phyloP scores from a whole-genome alignment of 768 basidiomycete species.

The Boletus barrowsii region DNA sequence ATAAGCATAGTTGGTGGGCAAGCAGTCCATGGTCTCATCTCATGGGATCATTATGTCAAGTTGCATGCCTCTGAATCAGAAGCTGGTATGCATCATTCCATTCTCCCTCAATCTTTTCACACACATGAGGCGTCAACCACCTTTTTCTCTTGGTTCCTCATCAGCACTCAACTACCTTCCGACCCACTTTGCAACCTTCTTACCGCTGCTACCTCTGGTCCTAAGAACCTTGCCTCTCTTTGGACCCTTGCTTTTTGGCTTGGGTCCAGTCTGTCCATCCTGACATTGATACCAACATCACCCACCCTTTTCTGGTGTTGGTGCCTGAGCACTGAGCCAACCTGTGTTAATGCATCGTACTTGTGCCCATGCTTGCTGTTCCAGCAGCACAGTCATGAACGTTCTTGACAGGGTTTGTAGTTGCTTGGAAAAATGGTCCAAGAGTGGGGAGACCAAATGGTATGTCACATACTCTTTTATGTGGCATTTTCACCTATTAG shows the following conservation, averaged over 20 bases:
- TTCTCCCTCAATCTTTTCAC: slow-evolving; percentile 21
- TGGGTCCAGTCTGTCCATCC: slow-evolving; percentile 46
- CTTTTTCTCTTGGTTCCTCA: slow-evolving; percentile 14
- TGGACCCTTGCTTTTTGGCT: slow-evolving; percentile 85
- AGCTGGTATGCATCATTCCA: slow-evolving; percentile 54
- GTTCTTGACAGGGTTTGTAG: slow-evolving; percentile 51
- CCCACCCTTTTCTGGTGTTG: slow-evolving; percentile 20
- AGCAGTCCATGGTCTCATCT: slow-evolving; percentile 78
- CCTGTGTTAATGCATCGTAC: slow-evolving; percentile 10
- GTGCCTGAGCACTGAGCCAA: slow-evolving; percentile 11
- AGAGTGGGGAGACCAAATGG: slow-evolving; percentile 64
- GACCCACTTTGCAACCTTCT: slow-evolving; percentile 68
- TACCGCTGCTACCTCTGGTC: slow-evolving; percentile 50
- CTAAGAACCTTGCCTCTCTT: slow-evolving; percentile 77
- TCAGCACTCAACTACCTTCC: slow-evolving; percentile 63
- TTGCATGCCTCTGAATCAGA: slow-evolving; percentile 87
- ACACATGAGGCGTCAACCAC: slow-evolving; percentile 18
- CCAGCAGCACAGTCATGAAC: slow-evolving; percentile 45
- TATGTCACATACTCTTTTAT: slow-evolving; percentile 30
- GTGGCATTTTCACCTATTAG: slow-evolving; percentile 17
- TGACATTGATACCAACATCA: slow-evolving; percentile 31
- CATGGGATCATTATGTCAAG: slow-evolving; percentile 79
- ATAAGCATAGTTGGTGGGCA: slow-evolving; percentile 66
- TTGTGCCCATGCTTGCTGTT: slow-evolving; percentile 16
- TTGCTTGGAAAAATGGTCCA: slow-evolving; percentile 53